These are phyloP conservation scores for Pseudocercospora crystallina DNA, from an alignment of 2,329 filamentous ascomycete genomes.

Conservation along the genomic window DNA sequence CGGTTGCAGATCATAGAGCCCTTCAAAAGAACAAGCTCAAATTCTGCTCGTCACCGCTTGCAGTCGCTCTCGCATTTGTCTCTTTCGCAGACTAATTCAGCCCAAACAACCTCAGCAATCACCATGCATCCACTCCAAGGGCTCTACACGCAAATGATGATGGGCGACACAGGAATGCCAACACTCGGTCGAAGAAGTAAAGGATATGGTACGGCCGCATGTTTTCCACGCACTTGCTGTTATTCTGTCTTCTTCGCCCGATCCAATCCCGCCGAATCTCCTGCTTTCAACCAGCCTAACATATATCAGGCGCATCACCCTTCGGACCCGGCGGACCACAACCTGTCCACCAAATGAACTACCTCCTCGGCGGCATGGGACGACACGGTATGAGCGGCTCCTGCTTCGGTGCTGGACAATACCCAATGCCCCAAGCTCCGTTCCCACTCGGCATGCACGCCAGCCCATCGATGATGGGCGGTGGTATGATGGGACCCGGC, in stretches of 20 bases:
- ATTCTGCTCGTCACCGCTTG: background rate
- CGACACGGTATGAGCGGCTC: slow-evolving; percentile 6
- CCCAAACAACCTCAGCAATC: background rate
- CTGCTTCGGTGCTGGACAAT: slow-evolving; percentile 19
- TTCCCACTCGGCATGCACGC: slow-evolving; percentile 8
- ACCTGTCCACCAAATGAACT: slow-evolving; percentile 24
- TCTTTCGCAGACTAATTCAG: background rate
- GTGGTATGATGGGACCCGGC: background rate
- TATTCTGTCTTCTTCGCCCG: background rate
- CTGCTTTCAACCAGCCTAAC: background rate
- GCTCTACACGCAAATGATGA: background rate
- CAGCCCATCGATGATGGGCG: background rate
- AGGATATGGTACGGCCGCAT: slow-evolving; percentile 8
- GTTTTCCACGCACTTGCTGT: background rate
- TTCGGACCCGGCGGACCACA: slow-evolving; percentile 12
- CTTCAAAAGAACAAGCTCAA: background rate
- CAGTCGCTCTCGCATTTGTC: background rate
- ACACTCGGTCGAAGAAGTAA: slow-evolving; percentile 13
- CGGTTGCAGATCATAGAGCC: background rate
- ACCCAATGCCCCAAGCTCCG: slow-evolving; percentile 17
- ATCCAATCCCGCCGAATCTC: background rate
- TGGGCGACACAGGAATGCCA: slow-evolving; percentile 10
- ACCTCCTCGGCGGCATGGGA: slow-evolving; percentile 14
- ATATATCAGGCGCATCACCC: slow-evolving; percentile 13
- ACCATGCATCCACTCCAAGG: slow-evolving; percentile 1